Base-by-base conservation (phyloP, 179 eudicot species). In the Amaranthus tricolor region DNA sequence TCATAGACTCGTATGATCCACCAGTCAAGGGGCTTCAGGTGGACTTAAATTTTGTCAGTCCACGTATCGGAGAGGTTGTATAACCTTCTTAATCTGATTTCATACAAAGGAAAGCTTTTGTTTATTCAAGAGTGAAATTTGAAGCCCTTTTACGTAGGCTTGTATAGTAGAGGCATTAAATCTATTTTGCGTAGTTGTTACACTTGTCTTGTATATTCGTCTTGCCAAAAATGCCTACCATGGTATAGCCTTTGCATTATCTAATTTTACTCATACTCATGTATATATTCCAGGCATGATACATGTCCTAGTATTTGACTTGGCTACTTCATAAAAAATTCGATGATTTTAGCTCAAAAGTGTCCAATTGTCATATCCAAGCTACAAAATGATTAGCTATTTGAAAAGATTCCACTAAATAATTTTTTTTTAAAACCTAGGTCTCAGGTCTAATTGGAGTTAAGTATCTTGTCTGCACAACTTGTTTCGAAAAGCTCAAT, bases 11-110 rank as follows among this genome's bases (percentile, higher is more conserved):
- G 13, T 95, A 93, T 80, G 99, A 95, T 85, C 96, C 96, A 73
- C 96, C 98, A 49, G 78, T 96, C 77, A 96, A 91, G 80, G 99
- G 99, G 79, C 88, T 96, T 73, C 98, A 93, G 70, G 99, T 91
- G 82, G 99, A 96, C 81, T 83, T 96, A 71, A 93, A 90, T 85
- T 96, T 96, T 84, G 98, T 96, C 80, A 93, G 99, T 83, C 98
- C 99, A 84, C 92, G 99, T 66, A 91, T 96, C 78, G 99, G 99
- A 85, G 99, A 96, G 98, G 99, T 96, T 9, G 75, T 53, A 68
- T 66, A 68, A 54, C 53, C 40, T 51, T 59, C 56, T 58, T 47
- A 50, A 15, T 45, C 69, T 69, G 9, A 63, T n/a, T n/a, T 67
- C 40, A 62, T 62, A 9, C 40, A 9, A 50, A 53, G 11, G 40